A percentile compares a stretch with the other conserved stretches of the same genome.
Conservation (phyloP, 768 basidiomycete genomes). For the Pleurotus tuber-regium region DNA sequence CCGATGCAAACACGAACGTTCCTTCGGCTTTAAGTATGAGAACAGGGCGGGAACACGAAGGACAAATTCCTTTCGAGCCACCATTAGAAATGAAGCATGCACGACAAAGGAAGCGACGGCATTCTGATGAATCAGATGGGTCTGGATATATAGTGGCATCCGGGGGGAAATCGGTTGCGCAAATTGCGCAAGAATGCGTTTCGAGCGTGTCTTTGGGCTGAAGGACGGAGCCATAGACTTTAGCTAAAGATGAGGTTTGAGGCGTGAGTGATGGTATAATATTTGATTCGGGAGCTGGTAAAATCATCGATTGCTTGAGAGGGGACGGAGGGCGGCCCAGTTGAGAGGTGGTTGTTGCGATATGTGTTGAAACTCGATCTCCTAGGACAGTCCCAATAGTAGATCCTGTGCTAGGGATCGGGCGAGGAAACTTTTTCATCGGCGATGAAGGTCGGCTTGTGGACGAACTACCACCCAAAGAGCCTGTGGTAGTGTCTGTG, state of each 20-base stretch:
- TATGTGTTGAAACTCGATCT: conserved; percentile 55
- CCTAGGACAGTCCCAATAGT: conserved; percentile 34
- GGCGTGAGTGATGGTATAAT: conserved; percentile 57
- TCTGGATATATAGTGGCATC: conserved; percentile 88
- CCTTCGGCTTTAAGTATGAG: conserved; percentile 76
- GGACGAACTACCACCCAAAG: conserved; percentile 9
- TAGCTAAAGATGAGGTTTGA: conserved; percentile 61
- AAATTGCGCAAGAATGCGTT: conserved; percentile 67
- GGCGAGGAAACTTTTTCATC: conserved; percentile 48
- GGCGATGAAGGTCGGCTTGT: conserved; percentile 21
- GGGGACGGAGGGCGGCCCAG: conserved; percentile 56
- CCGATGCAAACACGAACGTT: conserved; percentile 68
- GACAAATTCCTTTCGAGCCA: conserved; percentile 75
- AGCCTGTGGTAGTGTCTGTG: conserved; percentile 13
- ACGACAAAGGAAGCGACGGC: conserved; percentile 68
- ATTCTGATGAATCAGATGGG: conserved; percentile 36
- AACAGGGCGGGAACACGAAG: conserved; percentile 66
- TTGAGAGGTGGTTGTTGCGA: conserved; percentile 49
- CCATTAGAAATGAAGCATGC: conserved; percentile 70
- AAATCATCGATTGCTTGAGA: conserved; percentile 48
- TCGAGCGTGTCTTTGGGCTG: conserved; percentile 75
- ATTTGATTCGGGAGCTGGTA: conserved; percentile 50
- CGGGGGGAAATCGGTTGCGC: conserved; percentile 64
- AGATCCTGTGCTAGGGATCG: conserved; percentile 30
- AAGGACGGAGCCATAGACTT: conserved; percentile 82